These are phyloP conservation scores for Prototheca stagnorum DNA, from an alignment of 163 green algal genomes.

Conservation along the genomic window DNA sequence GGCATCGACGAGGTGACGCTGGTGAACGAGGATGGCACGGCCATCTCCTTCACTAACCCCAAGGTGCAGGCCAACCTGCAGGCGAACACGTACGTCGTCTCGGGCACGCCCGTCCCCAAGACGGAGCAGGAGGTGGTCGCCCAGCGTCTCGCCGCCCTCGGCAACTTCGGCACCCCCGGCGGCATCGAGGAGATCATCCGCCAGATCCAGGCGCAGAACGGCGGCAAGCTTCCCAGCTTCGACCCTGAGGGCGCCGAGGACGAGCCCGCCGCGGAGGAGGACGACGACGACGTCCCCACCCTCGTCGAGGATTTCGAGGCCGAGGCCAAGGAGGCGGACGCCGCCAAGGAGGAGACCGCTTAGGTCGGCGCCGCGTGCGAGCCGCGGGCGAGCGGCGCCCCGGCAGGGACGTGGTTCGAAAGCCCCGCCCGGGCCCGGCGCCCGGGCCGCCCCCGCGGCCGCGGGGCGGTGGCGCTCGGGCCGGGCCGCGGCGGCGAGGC, in stretches of 20 bases:
- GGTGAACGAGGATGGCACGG: constrained; percentile 73
- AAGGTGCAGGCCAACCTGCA: constrained; percentile 98
- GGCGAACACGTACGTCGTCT: constrained; percentile 98
- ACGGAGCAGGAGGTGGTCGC: constrained; percentile 70
- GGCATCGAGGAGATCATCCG: constrained; percentile 74
- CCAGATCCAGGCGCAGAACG: constrained; percentile 39
- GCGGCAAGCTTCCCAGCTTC: constrained; percentile 16
- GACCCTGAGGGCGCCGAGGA: constrained; percentile 19
- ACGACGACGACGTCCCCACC: constrained; percentile 51
- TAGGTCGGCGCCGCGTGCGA: too few species aligned
- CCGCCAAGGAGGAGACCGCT: too few species aligned
- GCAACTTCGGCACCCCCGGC: too few species aligned
- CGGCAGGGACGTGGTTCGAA: too few species aligned
- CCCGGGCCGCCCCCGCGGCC: too few species aligned
- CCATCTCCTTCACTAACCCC: constrained; percentile 88
- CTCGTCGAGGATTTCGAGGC: constrained; percentile 74
- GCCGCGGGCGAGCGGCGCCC: too few species aligned
- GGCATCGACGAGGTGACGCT: constrained; percentile 99
- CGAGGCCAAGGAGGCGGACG: background rate
- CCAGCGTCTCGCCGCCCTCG: constrained; percentile 78
- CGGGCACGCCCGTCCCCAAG: constrained; percentile 54
- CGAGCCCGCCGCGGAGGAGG: constrained; percentile 30
- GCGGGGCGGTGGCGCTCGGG: too few species aligned
- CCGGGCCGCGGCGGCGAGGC: too few species aligned
- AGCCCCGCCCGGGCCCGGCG: too few species aligned